These are phyloP conservation scores for Candida krabiensis DNA, from an alignment of 805 yeast genomes.

Conservation along the genomic window DNA sequence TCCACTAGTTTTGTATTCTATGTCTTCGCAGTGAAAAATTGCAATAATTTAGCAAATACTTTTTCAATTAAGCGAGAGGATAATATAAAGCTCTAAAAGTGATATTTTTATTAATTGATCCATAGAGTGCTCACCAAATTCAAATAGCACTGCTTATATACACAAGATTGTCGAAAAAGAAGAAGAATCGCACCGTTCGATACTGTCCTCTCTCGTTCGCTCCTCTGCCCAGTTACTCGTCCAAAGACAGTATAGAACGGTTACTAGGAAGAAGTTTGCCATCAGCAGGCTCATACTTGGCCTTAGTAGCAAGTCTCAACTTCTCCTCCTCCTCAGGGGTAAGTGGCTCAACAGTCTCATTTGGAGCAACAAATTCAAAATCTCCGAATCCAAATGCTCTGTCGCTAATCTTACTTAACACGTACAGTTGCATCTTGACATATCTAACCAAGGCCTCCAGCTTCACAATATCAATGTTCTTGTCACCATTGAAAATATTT, in stretches of 20 bases:
- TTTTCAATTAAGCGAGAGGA: too few species aligned
- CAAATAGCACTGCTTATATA: too few species aligned
- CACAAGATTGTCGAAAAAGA: neutral
- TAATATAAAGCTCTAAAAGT: too few species aligned
- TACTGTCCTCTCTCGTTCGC: too few species aligned
- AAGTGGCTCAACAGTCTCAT: conserved; percentile 71
- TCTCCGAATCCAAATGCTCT: conserved; percentile 92
- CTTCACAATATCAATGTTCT: conserved; percentile 76
- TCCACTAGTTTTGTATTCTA: too few species aligned
- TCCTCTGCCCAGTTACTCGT: too few species aligned
- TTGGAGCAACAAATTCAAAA: conserved; percentile 81
- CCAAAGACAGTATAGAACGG: conserved; percentile 49
- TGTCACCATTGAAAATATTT: conserved; percentile 85
- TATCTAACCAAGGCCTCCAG: conserved; percentile 89
- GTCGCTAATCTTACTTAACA: conserved; percentile 81
- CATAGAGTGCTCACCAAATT: too few species aligned
- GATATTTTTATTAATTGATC: too few species aligned
- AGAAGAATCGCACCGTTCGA: too few species aligned
- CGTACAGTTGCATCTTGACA: conserved; percentile 85
- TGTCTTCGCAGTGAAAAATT: too few species aligned
- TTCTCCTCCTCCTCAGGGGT: conserved; percentile 62
- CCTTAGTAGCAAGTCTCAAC: conserved; percentile 49
- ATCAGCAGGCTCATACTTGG: conserved; percentile 51
- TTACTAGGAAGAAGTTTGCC: conserved; percentile 59
- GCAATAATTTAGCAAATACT: too few species aligned